Evolutionary conservation across 305 asterid genomes (phyloP), one percentile per base, ranked within the genome.

Genomic region (Fraxinus sp.): DNA sequence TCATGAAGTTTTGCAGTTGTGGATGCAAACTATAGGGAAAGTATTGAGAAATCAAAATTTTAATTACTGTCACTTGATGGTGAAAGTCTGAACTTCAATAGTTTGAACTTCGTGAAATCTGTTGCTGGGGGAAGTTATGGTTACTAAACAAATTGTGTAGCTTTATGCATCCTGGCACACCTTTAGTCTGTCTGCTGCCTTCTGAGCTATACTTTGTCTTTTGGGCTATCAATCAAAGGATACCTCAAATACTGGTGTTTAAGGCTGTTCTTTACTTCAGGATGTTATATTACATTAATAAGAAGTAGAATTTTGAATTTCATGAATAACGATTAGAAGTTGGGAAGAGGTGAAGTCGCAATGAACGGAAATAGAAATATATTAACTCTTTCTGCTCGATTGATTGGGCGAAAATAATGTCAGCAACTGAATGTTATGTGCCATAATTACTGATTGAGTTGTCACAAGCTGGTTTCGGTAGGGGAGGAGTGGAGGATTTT

Each of bases 1-100:
- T 41, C 73, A 36, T 73, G 79, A 52, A 86, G 62, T 72, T 59
- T 79, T 86, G 83, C 59, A 13, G 77, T 70, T 84, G 18, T 16
- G 36, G 72, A 57, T 79, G 79, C 74, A 75, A 77, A 64, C 74
- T 46, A 26, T 66, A 20, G 80, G 83, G 78, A 80, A 79, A 71
- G 79, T 55, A 77, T 66, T 46, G 66, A 46, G 77, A 82, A 11
- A 80, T 79, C 82, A 78, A 77, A 74, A 66, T 77, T 49, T 70
- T 66, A 81, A 57, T 18, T 57, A 57, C 28, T 52, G 18, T 22
- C 79, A 32, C 49, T 79, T 24, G 52, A 80, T 66, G 77, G 68
- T 73, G 83, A 78, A 49, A 73, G 84, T 35, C 71, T 77, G 62
- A 77, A 39, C 39, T 52, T 72, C 74, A 57, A 57, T 81, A 24